These are phyloP conservation scores for Hypoxylon sp. DNA, from an alignment of 2,329 filamentous ascomycete species.

Conservation along the genomic window DNA sequence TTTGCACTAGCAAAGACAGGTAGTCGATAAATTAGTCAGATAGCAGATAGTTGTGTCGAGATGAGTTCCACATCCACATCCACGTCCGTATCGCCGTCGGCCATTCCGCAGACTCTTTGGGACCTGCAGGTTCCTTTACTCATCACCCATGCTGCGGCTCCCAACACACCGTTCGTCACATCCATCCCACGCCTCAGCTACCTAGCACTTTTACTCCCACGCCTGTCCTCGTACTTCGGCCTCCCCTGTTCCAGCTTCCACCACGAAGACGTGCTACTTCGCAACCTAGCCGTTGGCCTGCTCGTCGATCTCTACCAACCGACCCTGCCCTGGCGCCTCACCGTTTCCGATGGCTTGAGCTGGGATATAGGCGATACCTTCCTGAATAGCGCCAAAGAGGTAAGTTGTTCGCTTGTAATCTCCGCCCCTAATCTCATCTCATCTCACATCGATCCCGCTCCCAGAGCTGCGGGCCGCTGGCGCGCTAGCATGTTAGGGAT, in stretches of 20 bases:
- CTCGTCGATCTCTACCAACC: slow-evolving; percentile 72
- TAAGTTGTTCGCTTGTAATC: slow-evolving; percentile 51
- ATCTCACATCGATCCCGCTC: background rate
- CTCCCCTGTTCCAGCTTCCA: slow-evolving; percentile 71
- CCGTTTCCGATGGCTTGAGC: slow-evolving; percentile 67
- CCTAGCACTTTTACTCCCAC: slow-evolving; percentile 70
- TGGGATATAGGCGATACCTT: slow-evolving; percentile 76
- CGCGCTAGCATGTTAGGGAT: slow-evolving; percentile 23
- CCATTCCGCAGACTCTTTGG: slow-evolving; percentile 68
- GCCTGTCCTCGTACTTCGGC: slow-evolving; percentile 68
- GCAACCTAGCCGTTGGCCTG: slow-evolving; percentile 54
- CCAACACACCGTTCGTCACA: slow-evolving; percentile 66
- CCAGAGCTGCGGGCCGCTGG: background rate
- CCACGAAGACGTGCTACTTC: slow-evolving; percentile 59
- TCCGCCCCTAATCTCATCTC: background rate
- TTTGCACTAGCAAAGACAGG: slow-evolving; percentile 21
- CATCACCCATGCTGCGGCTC: slow-evolving; percentile 66
- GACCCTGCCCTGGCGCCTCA: slow-evolving; percentile 68
- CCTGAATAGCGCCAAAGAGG: slow-evolving; percentile 75
- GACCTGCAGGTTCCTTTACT: slow-evolving; percentile 67
- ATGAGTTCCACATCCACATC: slow-evolving; percentile 27
- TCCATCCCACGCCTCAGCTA: slow-evolving; percentile 72
- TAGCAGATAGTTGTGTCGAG: background rate
- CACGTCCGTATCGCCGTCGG: slow-evolving; percentile 16
- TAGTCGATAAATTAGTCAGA: slow-evolving; percentile 10